Percentiles rank a stretch among this genome's conserved stretches.
Evolutionary conservation across 2,329 filamentous ascomycete genomes (phyloP).

Genomic region (Colletotrichum noveboracense): DNA sequence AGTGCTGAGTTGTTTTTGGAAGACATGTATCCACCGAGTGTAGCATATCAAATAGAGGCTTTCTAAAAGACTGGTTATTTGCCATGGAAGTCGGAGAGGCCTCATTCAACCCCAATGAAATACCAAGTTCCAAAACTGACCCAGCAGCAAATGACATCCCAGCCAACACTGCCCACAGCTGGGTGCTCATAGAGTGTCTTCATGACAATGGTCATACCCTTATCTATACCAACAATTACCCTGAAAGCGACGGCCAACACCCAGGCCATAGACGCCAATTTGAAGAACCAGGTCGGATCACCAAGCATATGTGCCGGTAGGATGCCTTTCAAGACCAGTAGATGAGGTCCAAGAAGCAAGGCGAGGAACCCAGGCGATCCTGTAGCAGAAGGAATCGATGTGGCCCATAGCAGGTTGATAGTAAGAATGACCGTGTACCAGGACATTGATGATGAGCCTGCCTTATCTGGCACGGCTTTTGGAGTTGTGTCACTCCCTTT

Average conservation of each 20-base stretch:
- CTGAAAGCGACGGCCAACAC: slow-evolving; percentile 1
- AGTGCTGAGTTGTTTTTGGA: too few relatives aligned
- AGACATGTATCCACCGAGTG: too few relatives aligned
- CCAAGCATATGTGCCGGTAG: neutral
- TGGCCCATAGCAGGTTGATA: slow-evolving; percentile 19
- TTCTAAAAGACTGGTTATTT: too few relatives aligned
- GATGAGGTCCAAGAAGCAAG: slow-evolving; percentile 26
- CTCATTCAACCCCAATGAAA: neutral
- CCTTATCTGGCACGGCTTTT: neutral
- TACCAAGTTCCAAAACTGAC: slow-evolving; percentile 24
- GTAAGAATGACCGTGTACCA: slow-evolving; percentile 19
- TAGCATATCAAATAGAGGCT: too few relatives aligned
- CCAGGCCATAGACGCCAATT: slow-evolving; percentile 10
- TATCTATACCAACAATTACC: neutral
- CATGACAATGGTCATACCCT: neutral
- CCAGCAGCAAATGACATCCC: slow-evolving; percentile 33
- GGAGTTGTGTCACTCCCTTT: neutral
- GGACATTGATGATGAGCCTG: neutral
- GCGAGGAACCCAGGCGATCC: slow-evolving; percentile 20
- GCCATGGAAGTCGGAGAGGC: too few relatives aligned
- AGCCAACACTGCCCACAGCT: slow-evolving; percentile 30
- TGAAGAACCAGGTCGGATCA: slow-evolving; percentile 9
- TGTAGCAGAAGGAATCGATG: slow-evolving; percentile 17
- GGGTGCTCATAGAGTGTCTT: slow-evolving; percentile 27
- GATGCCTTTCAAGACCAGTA: slow-evolving; percentile 23